Base-by-base conservation (phyloP, 108 stramenopile genomes). In the Nitzschia sp. region DNA sequence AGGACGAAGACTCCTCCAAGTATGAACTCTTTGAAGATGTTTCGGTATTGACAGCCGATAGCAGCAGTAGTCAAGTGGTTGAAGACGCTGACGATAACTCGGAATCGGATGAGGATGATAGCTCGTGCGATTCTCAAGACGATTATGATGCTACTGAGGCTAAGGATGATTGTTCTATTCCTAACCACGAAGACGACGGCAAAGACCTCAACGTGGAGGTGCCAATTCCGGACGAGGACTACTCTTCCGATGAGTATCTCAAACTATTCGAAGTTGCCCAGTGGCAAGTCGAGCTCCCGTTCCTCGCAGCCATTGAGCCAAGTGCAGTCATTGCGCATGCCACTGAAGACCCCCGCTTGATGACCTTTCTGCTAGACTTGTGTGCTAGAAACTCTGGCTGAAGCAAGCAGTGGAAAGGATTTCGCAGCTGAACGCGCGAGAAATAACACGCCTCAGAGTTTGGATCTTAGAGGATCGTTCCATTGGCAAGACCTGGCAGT, bases 21-120 rank as follows among this genome's bases (percentile, higher is more conserved):
- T 70, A 56, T 47, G 60, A 71, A 35, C 31, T 54, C 35, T 71
- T 71, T 19, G 70, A 71, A 36, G 70, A 71, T 34, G 32, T 71
- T 23, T 71, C 70, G 15, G 49, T 71, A 15, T 53, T 71, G 53
- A 71, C 59, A 19, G 59, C 45, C 4, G 70, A 71, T 26, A 47
- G 54, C n/a, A 21, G 23, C 35, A 70, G 58, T 21, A 26, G 23
- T 18, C 18, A 33, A 56, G 17, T 47, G 13, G 9, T 13, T 6
- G 13, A 36, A 4, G 18, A 27, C 53, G 18, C 8, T 18, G 53
- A 54, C 8, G 53, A 54, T 18, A 54, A 6, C 6, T 18, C 8
- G 24, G 23, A 24, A 54, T 6, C 23, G 53, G 24, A 15, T 6
- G 13, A 42, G 6, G 6, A 9, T 42, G 6, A 6, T 13, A 6